Conservation (phyloP, 208 protist species). For the Trypanosoma vivax region DNA sequence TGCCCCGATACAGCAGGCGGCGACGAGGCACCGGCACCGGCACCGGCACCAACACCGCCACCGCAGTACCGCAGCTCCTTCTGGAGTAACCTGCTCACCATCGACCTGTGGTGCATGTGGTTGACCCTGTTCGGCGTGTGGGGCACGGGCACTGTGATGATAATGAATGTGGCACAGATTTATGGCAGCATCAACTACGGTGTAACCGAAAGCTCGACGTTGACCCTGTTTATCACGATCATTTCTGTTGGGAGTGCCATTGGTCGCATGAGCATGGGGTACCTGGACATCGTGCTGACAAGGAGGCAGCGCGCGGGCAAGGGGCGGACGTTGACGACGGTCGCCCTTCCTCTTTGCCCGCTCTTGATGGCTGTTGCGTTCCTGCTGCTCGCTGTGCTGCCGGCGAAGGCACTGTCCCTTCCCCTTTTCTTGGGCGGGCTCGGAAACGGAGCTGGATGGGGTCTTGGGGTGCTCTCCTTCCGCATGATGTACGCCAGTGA, state of each 20-base stretch:
- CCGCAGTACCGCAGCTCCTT: conserved; percentile 13
- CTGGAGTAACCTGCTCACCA: conserved; percentile 25
- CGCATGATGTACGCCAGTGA: conserved; percentile 25
- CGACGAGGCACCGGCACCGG: neutral
- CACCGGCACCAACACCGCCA: neutral
- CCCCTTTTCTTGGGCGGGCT: conserved; percentile 14
- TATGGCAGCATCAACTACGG: conserved; percentile 27
- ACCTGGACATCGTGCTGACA: conserved; percentile 19
- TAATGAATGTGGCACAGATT: conserved; percentile 25
- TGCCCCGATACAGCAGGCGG: neutral
- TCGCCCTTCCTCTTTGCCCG: conserved; percentile 9
- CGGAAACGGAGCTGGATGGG: conserved; percentile 13
- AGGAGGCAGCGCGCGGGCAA: conserved; percentile 2
- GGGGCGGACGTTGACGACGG: neutral
- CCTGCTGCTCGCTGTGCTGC: conserved; percentile 14
- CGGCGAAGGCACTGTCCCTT: conserved; percentile 22
- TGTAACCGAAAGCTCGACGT: conserved; percentile 11
- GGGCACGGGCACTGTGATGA: conserved; percentile 8
- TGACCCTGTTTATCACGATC: conserved; percentile 37
- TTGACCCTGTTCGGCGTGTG: conserved; percentile 5
- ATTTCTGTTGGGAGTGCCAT: conserved; percentile 60
- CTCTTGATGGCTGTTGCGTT: conserved; percentile 2
- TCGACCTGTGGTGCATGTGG: conserved; percentile 25
- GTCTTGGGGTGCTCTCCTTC: conserved; percentile 3
- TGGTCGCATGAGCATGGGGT: conserved; percentile 36